Conservation (phyloP, 148 eudicot species). For the Arctostaphylos glauca region DNA sequence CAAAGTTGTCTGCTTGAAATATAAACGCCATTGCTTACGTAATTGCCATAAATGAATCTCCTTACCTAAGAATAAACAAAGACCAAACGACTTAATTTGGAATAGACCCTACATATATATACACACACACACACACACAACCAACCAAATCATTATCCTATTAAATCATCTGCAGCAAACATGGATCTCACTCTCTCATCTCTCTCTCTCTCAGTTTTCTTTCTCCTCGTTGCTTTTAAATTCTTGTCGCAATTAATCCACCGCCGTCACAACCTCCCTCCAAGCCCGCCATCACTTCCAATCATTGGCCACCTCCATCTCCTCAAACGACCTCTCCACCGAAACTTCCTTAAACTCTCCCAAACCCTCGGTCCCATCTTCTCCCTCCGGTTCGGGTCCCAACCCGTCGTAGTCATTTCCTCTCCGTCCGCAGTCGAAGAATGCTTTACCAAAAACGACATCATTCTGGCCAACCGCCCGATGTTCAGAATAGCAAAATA, state of each 20-base stretch:
- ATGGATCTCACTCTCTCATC: no score
- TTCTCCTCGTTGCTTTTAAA: neutral
- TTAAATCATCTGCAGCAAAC: no score
- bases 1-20: no score
- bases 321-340: slow-evolving; percentile 5
- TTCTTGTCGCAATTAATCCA: neutral
- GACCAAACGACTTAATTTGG: no score
- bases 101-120: no score
- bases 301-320: slow-evolving; percentile 14
- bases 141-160: no score
- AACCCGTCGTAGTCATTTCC: neutral
- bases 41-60: no score
- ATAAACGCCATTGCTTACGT: no score
- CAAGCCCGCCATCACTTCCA: slow-evolving; percentile 2
- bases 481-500: neutral
- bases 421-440: neutral
- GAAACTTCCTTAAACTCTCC: neutral
- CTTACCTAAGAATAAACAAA: no score
- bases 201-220: neutral
- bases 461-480: slow-evolving; percentile 8
- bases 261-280: neutral
- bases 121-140: no score
- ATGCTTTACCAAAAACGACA: slow-evolving; percentile 12
- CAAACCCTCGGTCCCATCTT: neutral
- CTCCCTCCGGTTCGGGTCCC: slow-evolving; percentile 5